phyloP scores from a whole-genome alignment of 192 early-diverging fungal species.

The Coemansia umbellata region DNA sequence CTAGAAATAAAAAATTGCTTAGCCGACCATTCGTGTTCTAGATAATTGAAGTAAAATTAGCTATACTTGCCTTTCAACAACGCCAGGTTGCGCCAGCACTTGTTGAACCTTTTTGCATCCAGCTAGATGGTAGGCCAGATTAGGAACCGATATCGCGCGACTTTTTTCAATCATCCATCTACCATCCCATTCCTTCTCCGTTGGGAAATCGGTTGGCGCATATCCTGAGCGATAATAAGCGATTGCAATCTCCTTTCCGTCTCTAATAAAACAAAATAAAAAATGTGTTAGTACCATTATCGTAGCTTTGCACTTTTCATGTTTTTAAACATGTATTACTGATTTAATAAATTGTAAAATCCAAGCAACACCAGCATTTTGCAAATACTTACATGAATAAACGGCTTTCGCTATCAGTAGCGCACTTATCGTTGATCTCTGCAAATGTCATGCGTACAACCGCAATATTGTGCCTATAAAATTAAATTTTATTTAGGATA shows the following conservation, averaged over 20 bases:
- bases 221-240: constrained; percentile 91
- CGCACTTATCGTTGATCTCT: constrained; percentile 63
- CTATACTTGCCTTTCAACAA: constrained; percentile 69
- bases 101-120: constrained; percentile 98
- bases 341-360: too few species aligned
- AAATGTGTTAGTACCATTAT: background rate
- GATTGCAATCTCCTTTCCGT: constrained; percentile 73
- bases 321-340: too few species aligned
- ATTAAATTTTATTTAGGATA: too few species aligned
- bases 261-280: too few species aligned
- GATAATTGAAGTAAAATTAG: too few species aligned
- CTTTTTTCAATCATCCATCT: constrained; percentile 82
- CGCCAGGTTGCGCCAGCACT: constrained; percentile 73
- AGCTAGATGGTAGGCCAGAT: constrained; percentile 82
- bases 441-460: constrained; percentile 44
- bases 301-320: too few species aligned
- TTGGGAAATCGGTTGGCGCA: constrained; percentile 80
- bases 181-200: constrained; percentile 85
- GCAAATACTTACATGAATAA: constrained; percentile 59
- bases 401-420: constrained; percentile 54
- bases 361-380: background rate
- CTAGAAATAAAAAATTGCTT: background rate
- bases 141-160: constrained; percentile 82
- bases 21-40: too few species aligned
- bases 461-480: constrained; percentile 26